A percentile compares a stretch with the other conserved stretches of the same genome.
Conservation (phyloP, 306 rosid genomes). For the Pyrus communis region DNA sequence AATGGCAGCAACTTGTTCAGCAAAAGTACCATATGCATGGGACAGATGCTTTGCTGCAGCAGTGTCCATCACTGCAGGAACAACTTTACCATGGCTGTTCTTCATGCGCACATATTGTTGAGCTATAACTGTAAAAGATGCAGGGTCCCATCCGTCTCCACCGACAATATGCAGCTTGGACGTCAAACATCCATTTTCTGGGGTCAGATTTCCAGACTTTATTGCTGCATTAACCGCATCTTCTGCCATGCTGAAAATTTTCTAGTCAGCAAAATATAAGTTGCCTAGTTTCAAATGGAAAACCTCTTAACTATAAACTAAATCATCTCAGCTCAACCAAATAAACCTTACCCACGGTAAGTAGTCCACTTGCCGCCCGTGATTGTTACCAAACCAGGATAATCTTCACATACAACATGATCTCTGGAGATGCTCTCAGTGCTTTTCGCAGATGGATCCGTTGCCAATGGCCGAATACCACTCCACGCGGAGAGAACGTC, state of each 20-base stretch:
- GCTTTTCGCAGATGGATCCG: conserved; percentile 77
- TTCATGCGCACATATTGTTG: conserved; percentile 92
- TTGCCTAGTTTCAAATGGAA: conserved; percentile 1
- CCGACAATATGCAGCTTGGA: conserved; percentile 56
- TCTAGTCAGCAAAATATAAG: conserved; percentile 22
- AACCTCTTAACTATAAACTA: conserved; percentile 12
- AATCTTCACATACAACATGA: conserved; percentile 98
- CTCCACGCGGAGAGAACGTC: conserved; percentile 99
- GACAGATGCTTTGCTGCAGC: conserved; percentile 81
- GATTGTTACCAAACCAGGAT: conserved; percentile 95
- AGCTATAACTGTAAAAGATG: conserved; percentile 83
- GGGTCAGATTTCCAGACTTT: conserved; percentile 81
- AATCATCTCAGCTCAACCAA: conserved; percentile 14
- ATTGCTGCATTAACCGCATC: conserved; percentile 93
- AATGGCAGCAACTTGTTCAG: conserved; percentile 82
- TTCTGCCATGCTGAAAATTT: conserved; percentile 95
- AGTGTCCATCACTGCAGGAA: conserved; percentile 92
- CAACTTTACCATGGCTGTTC: conserved; percentile 64
- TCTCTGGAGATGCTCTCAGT: conserved; percentile 94
- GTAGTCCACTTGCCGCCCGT: conserved; percentile 99
- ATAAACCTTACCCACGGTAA: conserved; percentile 71
- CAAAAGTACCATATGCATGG: conserved; percentile 77
- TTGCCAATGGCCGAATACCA: conserved; percentile 96
- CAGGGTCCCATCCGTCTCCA: conserved; percentile 92
- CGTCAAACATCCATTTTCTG: conserved; percentile 60